Evolutionary conservation across 331 rosid genomes (phyloP).

Genomic region (Quercus lobata): DNA sequence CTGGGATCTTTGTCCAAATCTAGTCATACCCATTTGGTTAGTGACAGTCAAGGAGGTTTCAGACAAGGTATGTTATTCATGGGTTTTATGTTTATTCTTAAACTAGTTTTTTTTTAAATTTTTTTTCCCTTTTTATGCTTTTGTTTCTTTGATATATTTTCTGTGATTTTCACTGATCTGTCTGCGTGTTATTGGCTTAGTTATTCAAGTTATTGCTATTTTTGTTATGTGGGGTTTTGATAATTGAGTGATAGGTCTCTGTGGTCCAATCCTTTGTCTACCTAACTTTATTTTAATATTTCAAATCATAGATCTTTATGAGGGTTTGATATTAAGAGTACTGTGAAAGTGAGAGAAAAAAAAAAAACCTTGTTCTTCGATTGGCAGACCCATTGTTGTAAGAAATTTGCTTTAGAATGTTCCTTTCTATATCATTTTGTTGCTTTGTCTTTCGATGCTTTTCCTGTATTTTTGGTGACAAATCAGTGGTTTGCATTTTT

Average conservation of each 20-base stretch:
- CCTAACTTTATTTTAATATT: conserved; percentile 5
- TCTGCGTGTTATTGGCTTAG: conserved; percentile 24
- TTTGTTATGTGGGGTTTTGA: conserved; percentile 22
- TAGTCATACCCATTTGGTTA: conserved; percentile 40
- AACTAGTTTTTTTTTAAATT: background rate
- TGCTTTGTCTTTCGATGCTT: conserved; percentile 8
- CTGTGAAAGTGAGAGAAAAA: background rate
- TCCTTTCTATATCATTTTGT: conserved; percentile 3
- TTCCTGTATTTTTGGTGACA: background rate
- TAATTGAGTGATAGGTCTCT: conserved; percentile 35
- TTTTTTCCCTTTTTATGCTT: background rate
- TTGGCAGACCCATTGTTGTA: conserved; percentile 10
- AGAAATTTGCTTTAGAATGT: conserved; percentile 8
- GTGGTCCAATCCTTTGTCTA: conserved; percentile 19
- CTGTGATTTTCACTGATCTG: conserved; percentile 20
- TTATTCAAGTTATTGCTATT: conserved; percentile 22
- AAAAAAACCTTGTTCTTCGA: background rate
- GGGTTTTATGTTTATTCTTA: conserved; percentile 19
- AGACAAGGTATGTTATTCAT: conserved; percentile 43
- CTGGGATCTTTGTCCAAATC: background rate
- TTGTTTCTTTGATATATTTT: background rate
- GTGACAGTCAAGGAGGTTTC: conserved; percentile 23
- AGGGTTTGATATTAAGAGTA: conserved; percentile 30
- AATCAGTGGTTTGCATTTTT: conserved; percentile 21
- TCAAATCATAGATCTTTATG: conserved; percentile 22